Evolutionary conservation across 1,284 basidiomycete genomes (phyloP), one percentile per base, ranked within the genome.

Genomic region (Cerioporus squamosus): DNA sequence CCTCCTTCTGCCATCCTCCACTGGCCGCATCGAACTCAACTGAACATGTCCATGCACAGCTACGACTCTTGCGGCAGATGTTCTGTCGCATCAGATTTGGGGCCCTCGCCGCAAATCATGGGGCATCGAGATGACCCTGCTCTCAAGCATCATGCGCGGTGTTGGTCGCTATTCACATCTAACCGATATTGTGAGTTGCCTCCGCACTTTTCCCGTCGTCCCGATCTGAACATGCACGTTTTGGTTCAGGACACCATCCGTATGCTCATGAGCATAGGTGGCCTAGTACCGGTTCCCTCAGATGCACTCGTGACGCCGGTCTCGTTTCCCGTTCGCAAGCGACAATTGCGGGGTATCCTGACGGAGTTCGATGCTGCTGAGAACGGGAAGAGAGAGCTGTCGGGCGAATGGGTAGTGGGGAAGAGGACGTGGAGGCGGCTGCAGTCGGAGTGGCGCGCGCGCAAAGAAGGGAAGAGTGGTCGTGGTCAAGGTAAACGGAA

Each of bases 221-320:
- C 17, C 23, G 17, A 42, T 45, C n/a, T 17, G 51, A 33, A n/a
- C 4, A 18, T 29, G 36, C 6, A 10, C 33, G 3, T 36, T n/a
- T n/a, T n/a, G n/a, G n/a, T n/a, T 17, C 67, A 92, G 89, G 75
- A 80, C 40, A 88, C 86, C 46, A 84, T 95, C 45, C 87, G 97
- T 22, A 82, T 86, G 73, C 78, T 94, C 58, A 92, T 97, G 81
- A 85, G 90, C 60, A 77, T 98, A 39, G 86, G 87, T 31, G 89
- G 91, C 18, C 82, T 96, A 53, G 85, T 94, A 5, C 97, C 97
- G 1, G 81, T 96, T 0, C 95, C 97, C 2, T 91, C 93, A 9
- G 95, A 98, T 73, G 96, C 96, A 3, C 82, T 98, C 47, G 92
- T 98, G 47, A 98, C 97, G 1, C 96, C 97, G 5, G 93, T 99